These are phyloP conservation scores for Xylariaceae sp. DNA, from an alignment of 2,329 filamentous ascomycete species.

Conservation along the genomic window DNA sequence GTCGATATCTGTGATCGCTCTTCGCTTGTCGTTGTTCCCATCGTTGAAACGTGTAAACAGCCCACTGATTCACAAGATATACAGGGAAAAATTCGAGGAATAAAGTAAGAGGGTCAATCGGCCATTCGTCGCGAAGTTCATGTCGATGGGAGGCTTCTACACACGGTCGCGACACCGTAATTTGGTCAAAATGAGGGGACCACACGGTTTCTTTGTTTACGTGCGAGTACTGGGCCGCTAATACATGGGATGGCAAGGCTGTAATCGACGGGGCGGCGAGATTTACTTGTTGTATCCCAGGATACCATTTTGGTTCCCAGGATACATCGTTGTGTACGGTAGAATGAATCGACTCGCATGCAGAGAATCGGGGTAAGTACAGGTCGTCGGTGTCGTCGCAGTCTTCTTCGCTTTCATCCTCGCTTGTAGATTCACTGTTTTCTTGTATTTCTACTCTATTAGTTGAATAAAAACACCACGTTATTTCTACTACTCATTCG, in stretches of 20 bases:
- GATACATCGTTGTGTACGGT: not conserved
- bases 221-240: not conserved
- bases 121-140: not conserved
- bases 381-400: not conserved
- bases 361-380: not conserved
- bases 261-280: not conserved
- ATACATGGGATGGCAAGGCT: not conserved
- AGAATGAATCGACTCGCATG: not conserved
- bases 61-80: not conserved
- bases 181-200: not conserved
- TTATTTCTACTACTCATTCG: not conserved
- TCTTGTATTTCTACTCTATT: not conserved
- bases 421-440: not conserved
- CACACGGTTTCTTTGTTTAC: not conserved
- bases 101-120: not conserved
- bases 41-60: not conserved
- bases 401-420: no score
- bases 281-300: not conserved
- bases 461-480: not conserved
- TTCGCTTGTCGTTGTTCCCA: not conserved
- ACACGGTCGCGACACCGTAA: not conserved
- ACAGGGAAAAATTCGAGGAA: not conserved
- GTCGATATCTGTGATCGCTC: not conserved
- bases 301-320: not conserved
- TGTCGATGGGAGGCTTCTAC: not conserved